Evolutionary conservation across 345 rosid species (phyloP), one percentile per base, ranked within the genome.

Genomic region (Eucalyptus pauciflora): DNA sequence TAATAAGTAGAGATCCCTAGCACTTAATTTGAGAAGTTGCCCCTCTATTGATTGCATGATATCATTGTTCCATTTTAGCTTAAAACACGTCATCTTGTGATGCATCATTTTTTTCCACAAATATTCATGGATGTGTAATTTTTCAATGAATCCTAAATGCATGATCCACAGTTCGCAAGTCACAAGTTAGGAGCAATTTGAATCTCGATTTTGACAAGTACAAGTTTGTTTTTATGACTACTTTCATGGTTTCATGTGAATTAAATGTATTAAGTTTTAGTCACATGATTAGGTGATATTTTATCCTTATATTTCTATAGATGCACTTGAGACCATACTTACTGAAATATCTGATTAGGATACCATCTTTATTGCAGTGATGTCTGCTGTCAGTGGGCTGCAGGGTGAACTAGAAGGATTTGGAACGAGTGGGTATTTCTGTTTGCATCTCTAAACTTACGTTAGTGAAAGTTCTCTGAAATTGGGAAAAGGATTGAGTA

Each of bases 381-480:
- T 97, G 98, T 97, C 99, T 87, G 99, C 99, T 89, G 95, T 96
- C 90, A 97, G 99, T 91, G 99, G 99, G 90, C 94, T 98, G 51
- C 98, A 94, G 91, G 98, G 95, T 80, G 88, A 95, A 95, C 90
- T 97, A 89, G 33, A 91, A 67, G 96, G 97, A 89, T 94, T 96
- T 94, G 95, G 94, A 89, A 94, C 96, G 93, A 88, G 99, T 97
- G 91, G 67, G 97, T 93, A 90, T 86, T 91, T 88, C 88, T 88
- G 50, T 80, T 88, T 90, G 89, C 85, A 76, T 62, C 89, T 67
- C 45, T 50, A 29, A 62, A 29, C 71, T 69, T 25, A 5, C 22
- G 51, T 51, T 31, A 18, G 8, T 51, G 37, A 9, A 86, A 18
- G 46, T 86, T 86, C 41, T 86, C 29, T 76, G 48, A 37, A 71